Evolutionary conservation across 1,284 basidiomycete species (phyloP), one percentile per base, ranked within the genome.

Genomic region (Ustilago shanxiensis): DNA sequence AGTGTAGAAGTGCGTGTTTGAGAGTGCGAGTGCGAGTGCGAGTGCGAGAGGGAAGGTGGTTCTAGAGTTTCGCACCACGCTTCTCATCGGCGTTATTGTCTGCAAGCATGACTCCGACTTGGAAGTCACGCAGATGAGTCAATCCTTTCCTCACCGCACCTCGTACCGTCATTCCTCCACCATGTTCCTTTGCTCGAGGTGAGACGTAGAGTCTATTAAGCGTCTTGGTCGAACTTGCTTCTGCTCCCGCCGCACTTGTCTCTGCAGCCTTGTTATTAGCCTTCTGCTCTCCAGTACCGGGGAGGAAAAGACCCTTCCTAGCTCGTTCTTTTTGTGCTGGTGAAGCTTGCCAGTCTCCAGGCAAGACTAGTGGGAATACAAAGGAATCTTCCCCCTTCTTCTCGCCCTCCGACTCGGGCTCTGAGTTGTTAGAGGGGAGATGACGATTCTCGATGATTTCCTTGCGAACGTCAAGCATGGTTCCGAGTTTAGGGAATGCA

Each of bases 161-260:
- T 6, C 69, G 55, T 8, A 82, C 77, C 7, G 77, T 77, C 68
- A 83, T 67, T 10, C 81, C 81, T 0, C 82, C 82, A 1, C 82
- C 82, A 13, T 78, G 68, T 49, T 72, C 72, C 6, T 55, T 50
- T 0, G 75, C 26, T 9, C 82, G 59, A 1, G 82, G 82, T 13
- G 79, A 77, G 57, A 82, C 80, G 57, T 79, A 80, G 14, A 83
- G 63, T 33, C 82, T 28, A 44, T 83, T 83, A 22, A 82, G 60
- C 14, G 80, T 65, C 52, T 41, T 65, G 16, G 10, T n/a, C n/a
- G n/a, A n/a, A n/a, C n/a, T n/a, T n/a, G n/a, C 4, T 1, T 9
- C n/a, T 18, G 26, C 13, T 2, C 6, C 20, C 7, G 22, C 22
- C 13, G 37, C 20, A 10, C 26, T 18, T 20, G 22, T 28, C 6